Conservation (phyloP, 495 filamentous ascomycete species). For the Hypoxylon intermedium region DNA sequence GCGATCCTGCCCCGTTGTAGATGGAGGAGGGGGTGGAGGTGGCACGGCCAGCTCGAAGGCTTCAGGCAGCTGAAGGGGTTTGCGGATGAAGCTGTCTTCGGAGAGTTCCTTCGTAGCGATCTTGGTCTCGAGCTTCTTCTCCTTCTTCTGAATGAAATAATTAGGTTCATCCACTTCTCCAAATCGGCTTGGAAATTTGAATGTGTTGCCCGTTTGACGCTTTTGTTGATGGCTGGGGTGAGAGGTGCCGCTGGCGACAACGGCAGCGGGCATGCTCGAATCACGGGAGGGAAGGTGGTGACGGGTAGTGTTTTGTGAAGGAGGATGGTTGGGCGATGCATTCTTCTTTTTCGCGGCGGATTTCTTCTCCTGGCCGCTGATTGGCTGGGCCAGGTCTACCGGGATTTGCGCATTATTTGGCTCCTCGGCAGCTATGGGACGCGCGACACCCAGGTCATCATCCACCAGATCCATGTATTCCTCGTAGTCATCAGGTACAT, state of each 20-base stretch:
- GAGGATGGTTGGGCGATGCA: constrained; percentile 41
- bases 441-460: constrained; percentile 34
- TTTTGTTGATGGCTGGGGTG: constrained; percentile 12
- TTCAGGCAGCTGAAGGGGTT: constrained; percentile 17
- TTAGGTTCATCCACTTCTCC: constrained; percentile 29
- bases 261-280: constrained; percentile 41
- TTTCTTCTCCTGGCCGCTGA: constrained; percentile 43
- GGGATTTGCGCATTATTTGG: constrained; percentile 42
- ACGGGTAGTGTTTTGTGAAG: constrained; percentile 32
- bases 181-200: constrained; percentile 40
- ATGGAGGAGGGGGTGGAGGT: constrained; percentile 39
- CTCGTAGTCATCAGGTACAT: constrained; percentile 42
- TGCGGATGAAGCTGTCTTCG: constrained; percentile 41
- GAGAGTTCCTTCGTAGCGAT: constrained; percentile 26
- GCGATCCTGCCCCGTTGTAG: constrained; percentile 34
- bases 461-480: constrained; percentile 40
- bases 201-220: constrained; percentile 2
- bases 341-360: constrained; percentile 46
- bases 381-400: constrained; percentile 42
- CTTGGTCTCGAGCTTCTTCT: constrained; percentile 34
- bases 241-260: constrained; percentile 31
- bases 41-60: constrained; percentile 32
- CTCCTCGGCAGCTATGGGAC: constrained; percentile 37
- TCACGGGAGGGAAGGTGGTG: constrained; percentile 35
- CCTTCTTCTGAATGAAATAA: constrained; percentile 30